Evolutionary conservation across 345 rosid genomes (phyloP).

Genomic region (Lepidium aucheri): DNA sequence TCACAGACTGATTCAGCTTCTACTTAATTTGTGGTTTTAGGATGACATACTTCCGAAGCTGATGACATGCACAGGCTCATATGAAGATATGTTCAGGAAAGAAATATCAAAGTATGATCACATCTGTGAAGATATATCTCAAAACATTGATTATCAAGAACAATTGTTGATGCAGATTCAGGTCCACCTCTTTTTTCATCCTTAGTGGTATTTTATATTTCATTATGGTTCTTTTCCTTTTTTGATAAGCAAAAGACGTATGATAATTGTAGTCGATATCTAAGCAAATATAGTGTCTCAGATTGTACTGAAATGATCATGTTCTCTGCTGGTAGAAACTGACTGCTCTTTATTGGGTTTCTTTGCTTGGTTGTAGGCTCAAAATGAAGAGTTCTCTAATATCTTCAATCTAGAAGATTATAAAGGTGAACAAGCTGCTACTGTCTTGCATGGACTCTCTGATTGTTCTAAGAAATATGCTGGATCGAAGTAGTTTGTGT

Average conservation of each 20-base stretch:
- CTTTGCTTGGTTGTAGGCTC: slow-evolving; percentile 50
- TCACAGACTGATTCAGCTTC: slow-evolving; percentile 11
- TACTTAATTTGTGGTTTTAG: slow-evolving; percentile 36
- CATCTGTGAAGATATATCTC: slow-evolving; percentile 76
- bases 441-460: slow-evolving; percentile 8
- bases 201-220: neutral
- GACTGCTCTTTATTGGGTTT: slow-evolving; percentile 4
- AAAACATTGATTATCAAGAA: slow-evolving; percentile 89
- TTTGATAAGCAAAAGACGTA: neutral
- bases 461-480: neutral
- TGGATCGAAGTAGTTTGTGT: neutral
- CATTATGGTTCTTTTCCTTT: neutral
- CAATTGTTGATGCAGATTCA: slow-evolving; percentile 83
- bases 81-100: slow-evolving; percentile 92
- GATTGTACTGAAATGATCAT: slow-evolving; percentile 1
- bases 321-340: slow-evolving; percentile 6
- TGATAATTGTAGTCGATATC: neutral
- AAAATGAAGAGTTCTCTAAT: slow-evolving; percentile 69
- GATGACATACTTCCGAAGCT: slow-evolving; percentile 95
- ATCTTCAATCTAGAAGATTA: slow-evolving; percentile 93
- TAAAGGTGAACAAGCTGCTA: slow-evolving; percentile 50
- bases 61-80: slow-evolving; percentile 84
- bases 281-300: neutral
- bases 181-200: slow-evolving; percentile 36
- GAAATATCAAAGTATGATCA: slow-evolving; percentile 85